Base-by-base conservation (phyloP, 306 rosid species). In the Dicorynia guianensis region DNA sequence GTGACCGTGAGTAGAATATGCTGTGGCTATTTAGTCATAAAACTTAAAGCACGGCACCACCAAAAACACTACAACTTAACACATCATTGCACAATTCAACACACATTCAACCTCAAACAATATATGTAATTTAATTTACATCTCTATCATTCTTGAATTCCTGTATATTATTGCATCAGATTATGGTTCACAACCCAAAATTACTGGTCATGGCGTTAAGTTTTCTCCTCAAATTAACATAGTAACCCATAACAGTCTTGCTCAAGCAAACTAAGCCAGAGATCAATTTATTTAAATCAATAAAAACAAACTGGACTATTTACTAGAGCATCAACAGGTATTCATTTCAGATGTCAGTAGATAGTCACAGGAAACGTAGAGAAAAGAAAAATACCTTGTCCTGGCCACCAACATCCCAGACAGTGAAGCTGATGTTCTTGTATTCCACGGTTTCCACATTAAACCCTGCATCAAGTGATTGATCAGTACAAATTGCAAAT, bases 391-490 rank as follows among this genome's bases (percentile, higher is more conserved):
- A 67, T 67, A 93, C 98, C 96, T 90, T 90, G 90, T 90, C 95
- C 75, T 93, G 96, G 75, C 96, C 98, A 49, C 97, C 97, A n/a
- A 93, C 96, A 86, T 93, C 98, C 98, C 98, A 93, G 59, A 93
- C 98, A 50, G 98, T 93, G 79, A 93, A 93, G 90, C 98, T 93
- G 81, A 93, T 93, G 96, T 93, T 93, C 88, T 93, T 90, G 72
- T 93, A 93, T 78, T 90, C 96, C 70, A 93, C 96, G 5, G 98
- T 93, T 89, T 93, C 98, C 77, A 93, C 98, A 61, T 93, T 93
- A 79, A 93, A 93, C 43, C 98, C 98, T 93, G 77, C 62, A 73
- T 39, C 73, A 62, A 63, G 66, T 7, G n/a, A 75, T 4, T 39
- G 30, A 75, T 70, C 14, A 76, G 72, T 78, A 17, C 42, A 11